Evolutionary conservation across 1,139 yeast genomes (phyloP).

Genomic region (Candida frijolesensis): DNA sequence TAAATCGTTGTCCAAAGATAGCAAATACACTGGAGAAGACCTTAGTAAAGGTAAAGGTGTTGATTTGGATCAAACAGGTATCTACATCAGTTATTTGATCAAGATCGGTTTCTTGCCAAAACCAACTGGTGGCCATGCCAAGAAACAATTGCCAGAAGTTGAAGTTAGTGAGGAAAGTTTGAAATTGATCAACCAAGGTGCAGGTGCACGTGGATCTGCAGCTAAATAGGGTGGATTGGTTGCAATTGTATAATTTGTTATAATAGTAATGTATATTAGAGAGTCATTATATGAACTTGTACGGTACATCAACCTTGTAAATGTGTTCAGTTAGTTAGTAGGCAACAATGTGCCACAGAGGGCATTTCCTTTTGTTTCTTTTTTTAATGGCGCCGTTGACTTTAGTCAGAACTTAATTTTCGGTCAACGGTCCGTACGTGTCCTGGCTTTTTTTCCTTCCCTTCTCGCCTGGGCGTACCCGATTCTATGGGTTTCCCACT

Average conservation of each 20-base stretch:
- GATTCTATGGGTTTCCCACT: too few relatives aligned
- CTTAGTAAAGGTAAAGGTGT: slow-evolving; percentile 74
- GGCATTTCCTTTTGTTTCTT: too few relatives aligned
- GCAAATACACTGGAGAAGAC: slow-evolving; percentile 65
- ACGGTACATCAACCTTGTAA: too few relatives aligned
- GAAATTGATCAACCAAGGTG: slow-evolving; percentile 70
- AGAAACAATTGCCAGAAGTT: slow-evolving; percentile 57
- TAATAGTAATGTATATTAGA: not conserved
- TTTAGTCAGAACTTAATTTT: too few relatives aligned
- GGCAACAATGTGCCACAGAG: too few relatives aligned
- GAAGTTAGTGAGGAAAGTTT: slow-evolving; percentile 60
- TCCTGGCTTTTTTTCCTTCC: too few relatives aligned
- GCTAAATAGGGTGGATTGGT: slow-evolving; percentile 28
- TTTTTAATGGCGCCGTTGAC: too few relatives aligned
- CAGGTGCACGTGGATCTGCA: slow-evolving; percentile 83
- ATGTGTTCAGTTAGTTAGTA: too few relatives aligned
- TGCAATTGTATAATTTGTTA: not conserved
- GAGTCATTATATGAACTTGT: not conserved
- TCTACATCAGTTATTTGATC: slow-evolving; percentile 77
- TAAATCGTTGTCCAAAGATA: slow-evolving; percentile 61
- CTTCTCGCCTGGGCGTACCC: too few relatives aligned
- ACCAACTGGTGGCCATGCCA: slow-evolving; percentile 48
- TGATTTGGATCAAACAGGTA: slow-evolving; percentile 62
- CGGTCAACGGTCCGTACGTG: too few relatives aligned
- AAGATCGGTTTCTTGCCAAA: slow-evolving; percentile 76